phyloP scores from a whole-genome alignment of 2,329 filamentous ascomycete genomes.

The Talaromyces marneffei region DNA sequence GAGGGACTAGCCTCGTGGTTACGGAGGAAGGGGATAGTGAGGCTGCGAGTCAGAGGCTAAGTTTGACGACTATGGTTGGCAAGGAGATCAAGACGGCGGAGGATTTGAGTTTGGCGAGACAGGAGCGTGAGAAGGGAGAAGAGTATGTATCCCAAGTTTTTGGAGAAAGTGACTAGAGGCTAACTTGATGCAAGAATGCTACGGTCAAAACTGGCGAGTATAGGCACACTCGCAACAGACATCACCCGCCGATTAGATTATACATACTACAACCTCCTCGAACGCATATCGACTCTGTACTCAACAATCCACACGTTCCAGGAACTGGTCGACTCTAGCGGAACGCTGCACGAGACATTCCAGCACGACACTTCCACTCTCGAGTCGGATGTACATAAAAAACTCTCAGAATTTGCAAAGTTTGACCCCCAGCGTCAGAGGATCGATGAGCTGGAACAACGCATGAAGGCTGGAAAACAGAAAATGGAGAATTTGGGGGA shows the following conservation, averaged over 20 bases:
- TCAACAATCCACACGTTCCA: slow-evolving; percentile 39
- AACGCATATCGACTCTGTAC: slow-evolving; percentile 38
- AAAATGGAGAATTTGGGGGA: slow-evolving; percentile 33
- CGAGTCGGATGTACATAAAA: slow-evolving; percentile 32
- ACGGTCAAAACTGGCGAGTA: slow-evolving; percentile 30
- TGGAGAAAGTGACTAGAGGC: not conserved
- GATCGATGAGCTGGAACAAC: slow-evolving; percentile 32
- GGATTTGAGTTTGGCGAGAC: slow-evolving; percentile 36
- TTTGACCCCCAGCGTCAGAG: slow-evolving; percentile 36
- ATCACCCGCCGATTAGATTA: slow-evolving; percentile 44
- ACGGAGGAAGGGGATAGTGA: slow-evolving; percentile 20
- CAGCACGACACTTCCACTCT: slow-evolving; percentile 31
- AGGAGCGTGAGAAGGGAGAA: slow-evolving; percentile 71
- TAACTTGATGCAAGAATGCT: slow-evolving; percentile 18
- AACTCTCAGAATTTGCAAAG: slow-evolving; percentile 32
- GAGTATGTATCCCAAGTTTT: slow-evolving; percentile 44
- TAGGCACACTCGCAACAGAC: slow-evolving; percentile 36
- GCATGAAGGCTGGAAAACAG: slow-evolving; percentile 33
- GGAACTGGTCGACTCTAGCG: slow-evolving; percentile 33
- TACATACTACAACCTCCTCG: slow-evolving; percentile 45
- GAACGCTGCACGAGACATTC: slow-evolving; percentile 34
- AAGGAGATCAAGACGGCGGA: slow-evolving; percentile 29
- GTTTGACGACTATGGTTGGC: slow-evolving; percentile 20
- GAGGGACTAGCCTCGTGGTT: slow-evolving; percentile 25
- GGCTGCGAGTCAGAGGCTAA: slow-evolving; percentile 21